Evolutionary conservation across 148 eudicot genomes (phyloP).

Genomic region (Fagopyrum homotropicum): DNA sequence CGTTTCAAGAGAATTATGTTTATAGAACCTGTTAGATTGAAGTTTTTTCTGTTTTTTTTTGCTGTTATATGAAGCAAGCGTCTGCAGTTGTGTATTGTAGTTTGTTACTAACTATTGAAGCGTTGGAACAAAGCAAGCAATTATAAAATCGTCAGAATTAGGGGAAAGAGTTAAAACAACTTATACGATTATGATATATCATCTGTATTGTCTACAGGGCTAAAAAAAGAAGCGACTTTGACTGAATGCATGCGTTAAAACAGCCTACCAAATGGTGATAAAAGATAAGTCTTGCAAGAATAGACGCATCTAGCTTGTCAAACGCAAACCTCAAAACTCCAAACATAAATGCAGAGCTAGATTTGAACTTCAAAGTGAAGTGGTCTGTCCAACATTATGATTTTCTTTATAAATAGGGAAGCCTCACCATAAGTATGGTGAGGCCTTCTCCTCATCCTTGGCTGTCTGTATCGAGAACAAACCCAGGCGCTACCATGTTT

Average conservation of each 20-base stretch:
- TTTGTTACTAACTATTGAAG: neutral
- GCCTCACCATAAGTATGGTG: neutral
- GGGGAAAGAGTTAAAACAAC: too few species aligned
- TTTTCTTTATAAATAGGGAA: neutral
- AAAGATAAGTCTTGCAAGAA: neutral
- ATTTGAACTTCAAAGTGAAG: neutral
- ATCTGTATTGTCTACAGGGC: too few species aligned
- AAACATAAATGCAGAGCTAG: constrained; percentile 2
- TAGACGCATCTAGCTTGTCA: neutral
- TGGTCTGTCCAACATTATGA: neutral
- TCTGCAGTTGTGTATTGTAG: neutral
- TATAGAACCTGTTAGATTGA: neutral
- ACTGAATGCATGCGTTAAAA: neutral
- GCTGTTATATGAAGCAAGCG: neutral
- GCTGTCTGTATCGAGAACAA: neutral
- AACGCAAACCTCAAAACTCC: neutral
- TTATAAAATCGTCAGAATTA: too few species aligned
- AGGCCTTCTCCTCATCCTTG: neutral
- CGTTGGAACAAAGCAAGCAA: neutral
- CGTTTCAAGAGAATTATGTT: neutral
- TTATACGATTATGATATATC: too few species aligned
- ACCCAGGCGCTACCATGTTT: neutral
- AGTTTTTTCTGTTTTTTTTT: neutral
- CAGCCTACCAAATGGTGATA: neutral
- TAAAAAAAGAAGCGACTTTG: neutral